These are phyloP conservation scores for Gaillardinia entomophila DNA, from an alignment of 805 yeast genomes.

Conservation along the genomic window DNA sequence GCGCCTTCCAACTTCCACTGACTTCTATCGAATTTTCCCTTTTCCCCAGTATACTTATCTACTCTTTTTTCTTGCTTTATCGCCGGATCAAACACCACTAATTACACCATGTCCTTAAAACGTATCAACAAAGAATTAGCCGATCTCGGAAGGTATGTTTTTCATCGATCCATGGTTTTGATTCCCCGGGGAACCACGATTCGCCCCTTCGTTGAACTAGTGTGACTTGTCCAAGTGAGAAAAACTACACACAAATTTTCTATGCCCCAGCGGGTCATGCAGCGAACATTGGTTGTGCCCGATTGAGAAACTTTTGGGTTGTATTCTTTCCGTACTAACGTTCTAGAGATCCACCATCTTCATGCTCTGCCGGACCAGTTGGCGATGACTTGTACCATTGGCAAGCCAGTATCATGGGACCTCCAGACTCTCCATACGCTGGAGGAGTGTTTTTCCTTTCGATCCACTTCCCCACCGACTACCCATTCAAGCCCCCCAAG, in stretches of 20 bases:
- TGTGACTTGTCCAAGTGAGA: not conserved
- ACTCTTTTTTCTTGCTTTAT: not conserved
- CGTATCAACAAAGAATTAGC: constrained; percentile 94
- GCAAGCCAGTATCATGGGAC: constrained; percentile 99
- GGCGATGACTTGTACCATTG: constrained; percentile 98
- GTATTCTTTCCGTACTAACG: constrained; percentile 14
- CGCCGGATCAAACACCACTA: not conserved
- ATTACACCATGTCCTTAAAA: constrained; percentile 70
- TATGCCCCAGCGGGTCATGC: constrained; percentile 3
- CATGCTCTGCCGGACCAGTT: constrained; percentile 98
- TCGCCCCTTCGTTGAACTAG: not conserved
- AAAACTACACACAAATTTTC: constrained; percentile 6
- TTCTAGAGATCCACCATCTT: constrained; percentile 92
- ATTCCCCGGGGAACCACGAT: not conserved
- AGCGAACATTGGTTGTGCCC: too few relatives aligned
- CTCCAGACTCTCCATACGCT: constrained; percentile 83
- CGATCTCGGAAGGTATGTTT: constrained; percentile 86
- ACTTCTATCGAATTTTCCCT: not conserved
- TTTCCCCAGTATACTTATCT: not conserved
- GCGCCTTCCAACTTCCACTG: not conserved
- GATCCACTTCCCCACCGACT: constrained; percentile 97
- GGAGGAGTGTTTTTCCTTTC: constrained; percentile 95
- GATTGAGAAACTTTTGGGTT: too few relatives aligned
- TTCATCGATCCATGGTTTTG: too few relatives aligned
- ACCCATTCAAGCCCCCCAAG: constrained; percentile 98